These are phyloP conservation scores for Inga laurina DNA, from an alignment of 306 rosid species.

Conservation along the genomic window DNA sequence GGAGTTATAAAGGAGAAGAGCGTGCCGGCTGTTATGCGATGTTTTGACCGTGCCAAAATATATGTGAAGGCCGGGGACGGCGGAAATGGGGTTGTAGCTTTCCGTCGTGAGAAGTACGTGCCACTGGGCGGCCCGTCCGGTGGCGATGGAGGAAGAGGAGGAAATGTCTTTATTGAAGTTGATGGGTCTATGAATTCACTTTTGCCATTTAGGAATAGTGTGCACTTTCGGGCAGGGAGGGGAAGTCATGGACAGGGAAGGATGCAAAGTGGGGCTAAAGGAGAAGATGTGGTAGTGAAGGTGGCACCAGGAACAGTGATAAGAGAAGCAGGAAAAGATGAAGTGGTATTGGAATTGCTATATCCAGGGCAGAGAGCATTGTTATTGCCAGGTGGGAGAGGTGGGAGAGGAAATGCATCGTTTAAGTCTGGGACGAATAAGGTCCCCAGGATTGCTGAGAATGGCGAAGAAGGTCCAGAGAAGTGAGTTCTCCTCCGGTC, in stretches of 20 bases:
- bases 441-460: slow-evolving; percentile 90
- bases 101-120: slow-evolving; percentile 88
- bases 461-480: slow-evolving; percentile 87
- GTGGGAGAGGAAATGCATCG: slow-evolving; percentile 93
- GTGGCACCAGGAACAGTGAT: slow-evolving; percentile 86
- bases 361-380: slow-evolving; percentile 74
- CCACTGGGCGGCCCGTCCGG: slow-evolving; percentile 94
- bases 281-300: slow-evolving; percentile 85
- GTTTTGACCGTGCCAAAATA: slow-evolving; percentile 85
- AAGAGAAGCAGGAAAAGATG: slow-evolving; percentile 62
- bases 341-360: slow-evolving; percentile 77
- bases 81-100: slow-evolving; percentile 90
- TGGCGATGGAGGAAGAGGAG: slow-evolving; percentile 94
- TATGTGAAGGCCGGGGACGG: slow-evolving; percentile 79
- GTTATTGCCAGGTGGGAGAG: slow-evolving; percentile 89
- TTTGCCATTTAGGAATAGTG: slow-evolving; percentile 77
- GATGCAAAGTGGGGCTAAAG: slow-evolving; percentile 77
- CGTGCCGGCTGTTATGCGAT: slow-evolving; percentile 90
- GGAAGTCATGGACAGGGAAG: slow-evolving; percentile 82
- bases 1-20: slow-evolving; percentile 77
- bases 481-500: slow-evolving; percentile 49
- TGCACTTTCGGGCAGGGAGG: slow-evolving; percentile 86
- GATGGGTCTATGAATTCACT: slow-evolving; percentile 81
- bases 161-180: slow-evolving; percentile 79
- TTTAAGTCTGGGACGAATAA: slow-evolving; percentile 82